These are phyloP conservation scores for Oryza brachyantha DNA, from an alignment of 176 grass and related monocot genomes.

Conservation along the genomic window DNA sequence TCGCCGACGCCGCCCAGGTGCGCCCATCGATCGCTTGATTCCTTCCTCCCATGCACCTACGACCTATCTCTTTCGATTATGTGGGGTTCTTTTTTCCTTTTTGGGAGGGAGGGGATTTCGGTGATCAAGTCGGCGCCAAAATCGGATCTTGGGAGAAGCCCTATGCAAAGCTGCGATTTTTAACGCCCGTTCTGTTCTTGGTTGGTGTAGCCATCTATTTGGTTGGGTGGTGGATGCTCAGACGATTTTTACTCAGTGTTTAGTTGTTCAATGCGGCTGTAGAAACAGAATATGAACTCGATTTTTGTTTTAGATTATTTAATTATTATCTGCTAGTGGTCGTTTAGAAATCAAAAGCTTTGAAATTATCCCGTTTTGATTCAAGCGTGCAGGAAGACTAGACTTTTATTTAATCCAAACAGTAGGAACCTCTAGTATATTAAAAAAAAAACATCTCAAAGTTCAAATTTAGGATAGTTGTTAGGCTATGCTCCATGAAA, in stretches of 20 bases:
- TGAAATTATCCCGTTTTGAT: neutral
- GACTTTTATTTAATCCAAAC: neutral
- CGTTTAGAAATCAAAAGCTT: neutral
- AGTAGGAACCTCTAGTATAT: neutral
- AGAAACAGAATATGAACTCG: neutral
- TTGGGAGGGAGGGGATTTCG: neutral
- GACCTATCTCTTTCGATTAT: no score
- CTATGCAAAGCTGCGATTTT: neutral
- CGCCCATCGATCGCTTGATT: neutral
- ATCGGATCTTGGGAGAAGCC: constrained; percentile 24
- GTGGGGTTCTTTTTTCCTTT: neutral
- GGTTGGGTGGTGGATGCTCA: constrained; percentile 10
- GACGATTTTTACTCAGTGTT: neutral
- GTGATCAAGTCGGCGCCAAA: neutral
- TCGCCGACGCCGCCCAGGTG: constrained; percentile 59
- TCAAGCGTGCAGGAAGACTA: neutral
- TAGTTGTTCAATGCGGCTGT: neutral
- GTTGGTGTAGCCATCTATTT: constrained; percentile 3
- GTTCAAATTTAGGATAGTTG: constrained; percentile 19
- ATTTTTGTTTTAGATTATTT: neutral
- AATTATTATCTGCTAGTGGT: neutral
- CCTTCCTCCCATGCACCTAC: neutral
- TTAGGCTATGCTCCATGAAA: constrained; percentile 37
- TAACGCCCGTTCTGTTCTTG: neutral
- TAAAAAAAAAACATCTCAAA: constrained; percentile 10